A percentile compares a stretch with the other conserved stretches of the same genome.
phyloP scores from a whole-genome alignment of 805 yeast species.

The Ogataea salicorniae region DNA sequence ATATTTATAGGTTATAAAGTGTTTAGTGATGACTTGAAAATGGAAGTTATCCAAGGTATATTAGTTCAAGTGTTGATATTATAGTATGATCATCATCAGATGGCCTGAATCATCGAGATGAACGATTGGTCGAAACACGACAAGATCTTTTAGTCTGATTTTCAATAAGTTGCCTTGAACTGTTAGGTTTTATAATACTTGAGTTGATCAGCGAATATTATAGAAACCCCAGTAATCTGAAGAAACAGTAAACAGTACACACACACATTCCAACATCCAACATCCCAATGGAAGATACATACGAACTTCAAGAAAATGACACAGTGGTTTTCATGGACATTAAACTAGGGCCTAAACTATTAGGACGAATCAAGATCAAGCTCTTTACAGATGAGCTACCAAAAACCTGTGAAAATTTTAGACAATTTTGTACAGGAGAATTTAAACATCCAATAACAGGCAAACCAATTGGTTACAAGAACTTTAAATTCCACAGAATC shows the following conservation, averaged over 20 bases:
- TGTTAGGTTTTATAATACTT: too few species aligned
- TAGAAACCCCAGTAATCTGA: too few species aligned
- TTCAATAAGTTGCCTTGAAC: too few species aligned
- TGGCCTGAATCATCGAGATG: too few species aligned
- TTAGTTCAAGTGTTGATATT: too few species aligned
- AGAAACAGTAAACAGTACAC: too few species aligned
- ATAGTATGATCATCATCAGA: too few species aligned
- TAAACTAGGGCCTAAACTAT: constrained; percentile 22
- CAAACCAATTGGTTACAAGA: constrained; percentile 41
- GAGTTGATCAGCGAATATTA: too few species aligned
- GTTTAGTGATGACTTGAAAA: not conserved
- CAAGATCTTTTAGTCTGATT: too few species aligned
- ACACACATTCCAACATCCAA: too few species aligned
- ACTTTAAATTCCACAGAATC: constrained; percentile 34
- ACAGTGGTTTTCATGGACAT: constrained; percentile 27
- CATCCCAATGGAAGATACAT: not conserved
- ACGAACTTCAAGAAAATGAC: not conserved
- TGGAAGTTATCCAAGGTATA: not conserved
- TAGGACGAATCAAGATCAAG: constrained; percentile 43
- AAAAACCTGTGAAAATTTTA: constrained; percentile 43
- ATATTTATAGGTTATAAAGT: too few species aligned
- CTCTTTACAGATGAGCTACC: constrained; percentile 38
- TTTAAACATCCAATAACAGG: constrained; percentile 26
- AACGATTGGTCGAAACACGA: too few species aligned
- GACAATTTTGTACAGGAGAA: constrained; percentile 51